Evolutionary conservation across 2,329 filamentous ascomycete species (phyloP).

Genomic region (Clonostachys rhizophaga): DNA sequence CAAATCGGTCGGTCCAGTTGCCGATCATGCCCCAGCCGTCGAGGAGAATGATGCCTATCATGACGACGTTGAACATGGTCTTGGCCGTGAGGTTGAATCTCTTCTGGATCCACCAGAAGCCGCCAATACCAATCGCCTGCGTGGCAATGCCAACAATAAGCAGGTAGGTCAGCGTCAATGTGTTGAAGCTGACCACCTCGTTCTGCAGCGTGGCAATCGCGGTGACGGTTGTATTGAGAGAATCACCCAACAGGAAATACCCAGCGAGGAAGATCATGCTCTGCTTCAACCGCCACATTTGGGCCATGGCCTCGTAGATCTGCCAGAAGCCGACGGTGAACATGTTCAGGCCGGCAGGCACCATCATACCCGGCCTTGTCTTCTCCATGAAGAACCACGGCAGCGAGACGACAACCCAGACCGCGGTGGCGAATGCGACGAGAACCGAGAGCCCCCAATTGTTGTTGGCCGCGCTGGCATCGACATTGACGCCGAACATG

Average conservation of each 20-base stretch:
- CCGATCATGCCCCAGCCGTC: conserved; percentile 43
- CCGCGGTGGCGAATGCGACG: conserved; percentile 59
- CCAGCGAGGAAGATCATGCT: conserved; percentile 61
- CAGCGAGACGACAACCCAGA: conserved; percentile 59
- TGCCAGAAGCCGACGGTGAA: conserved; percentile 59
- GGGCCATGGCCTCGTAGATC: conserved; percentile 47
- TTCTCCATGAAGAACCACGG: conserved; percentile 67
- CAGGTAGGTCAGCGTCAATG: conserved; percentile 60
- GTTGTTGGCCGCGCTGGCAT: conserved; percentile 54
- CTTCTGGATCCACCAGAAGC: conserved; percentile 58
- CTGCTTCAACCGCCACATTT: conserved; percentile 63
- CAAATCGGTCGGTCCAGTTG: conserved; percentile 37
- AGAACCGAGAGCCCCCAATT: conserved; percentile 63
- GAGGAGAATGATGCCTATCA: conserved; percentile 55
- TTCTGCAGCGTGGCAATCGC: conserved; percentile 64
- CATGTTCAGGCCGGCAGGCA: conserved; percentile 34
- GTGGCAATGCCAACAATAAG: conserved; percentile 61
- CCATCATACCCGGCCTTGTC: conserved; percentile 45
- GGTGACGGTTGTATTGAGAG: conserved; percentile 65
- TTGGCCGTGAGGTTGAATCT: conserved; percentile 57
- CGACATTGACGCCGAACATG: conserved; percentile 56
- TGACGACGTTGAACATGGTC: conserved; percentile 64
- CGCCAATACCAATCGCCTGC: conserved; percentile 57
- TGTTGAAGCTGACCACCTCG: conserved; percentile 59
- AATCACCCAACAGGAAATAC: conserved; percentile 67